These are phyloP conservation scores for Fusarium sp. DNA, from an alignment of 2,329 filamentous ascomycete species.

Conservation along the genomic window DNA sequence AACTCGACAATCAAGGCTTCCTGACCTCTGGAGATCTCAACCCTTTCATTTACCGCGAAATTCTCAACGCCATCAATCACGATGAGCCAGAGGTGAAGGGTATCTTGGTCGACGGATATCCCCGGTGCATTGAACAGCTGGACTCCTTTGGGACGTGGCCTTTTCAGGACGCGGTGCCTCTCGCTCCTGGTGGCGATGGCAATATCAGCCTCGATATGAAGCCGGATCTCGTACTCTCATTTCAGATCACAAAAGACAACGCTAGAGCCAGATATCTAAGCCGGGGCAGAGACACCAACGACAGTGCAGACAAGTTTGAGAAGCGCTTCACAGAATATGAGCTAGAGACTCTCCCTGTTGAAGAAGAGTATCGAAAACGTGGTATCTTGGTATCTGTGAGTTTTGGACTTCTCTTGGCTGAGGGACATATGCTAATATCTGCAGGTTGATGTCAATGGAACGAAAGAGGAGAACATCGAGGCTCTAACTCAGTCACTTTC, in stretches of 20 bases:
- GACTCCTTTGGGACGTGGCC: neutral
- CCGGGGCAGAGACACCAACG: neutral
- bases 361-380: neutral
- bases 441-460: neutral
- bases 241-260: neutral
- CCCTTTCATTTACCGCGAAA: neutral
- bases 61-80: neutral
- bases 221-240: neutral
- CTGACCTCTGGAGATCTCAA: neutral
- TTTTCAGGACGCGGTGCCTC: neutral
- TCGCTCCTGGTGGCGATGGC: neutral
- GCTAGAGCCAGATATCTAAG: neutral
- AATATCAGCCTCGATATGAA: neutral
- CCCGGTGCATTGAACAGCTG: neutral
- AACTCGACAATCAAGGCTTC: neutral
- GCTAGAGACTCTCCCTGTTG: neutral
- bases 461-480: neutral
- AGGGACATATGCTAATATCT: neutral
- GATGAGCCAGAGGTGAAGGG: neutral
- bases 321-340: neutral
- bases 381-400: neutral
- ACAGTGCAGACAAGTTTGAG: neutral
- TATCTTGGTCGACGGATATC: neutral
- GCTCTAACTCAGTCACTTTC: neutral
- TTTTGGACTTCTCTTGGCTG: rapidly evolving